These are phyloP conservation scores for Huntiella abstrusa DNA, from an alignment of 2,329 filamentous ascomycete genomes.

Conservation along the genomic window DNA sequence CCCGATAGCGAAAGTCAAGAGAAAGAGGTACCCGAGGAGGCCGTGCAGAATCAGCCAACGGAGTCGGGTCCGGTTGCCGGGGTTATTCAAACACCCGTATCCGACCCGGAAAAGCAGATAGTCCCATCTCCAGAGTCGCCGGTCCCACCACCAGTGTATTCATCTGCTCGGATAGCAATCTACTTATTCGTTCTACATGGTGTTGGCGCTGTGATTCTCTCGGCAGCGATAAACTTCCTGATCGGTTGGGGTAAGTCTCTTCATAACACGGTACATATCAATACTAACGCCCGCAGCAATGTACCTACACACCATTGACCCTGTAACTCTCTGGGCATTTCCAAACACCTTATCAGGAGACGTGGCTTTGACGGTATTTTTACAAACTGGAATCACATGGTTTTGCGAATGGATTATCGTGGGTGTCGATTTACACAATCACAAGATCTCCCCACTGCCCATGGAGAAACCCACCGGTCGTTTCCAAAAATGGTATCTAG, in stretches of 20 bases:
- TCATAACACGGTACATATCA: neutral
- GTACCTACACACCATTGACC: conserved; percentile 22
- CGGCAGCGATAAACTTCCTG: conserved; percentile 32
- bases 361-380: conserved; percentile 29
- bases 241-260: conserved; percentile 27
- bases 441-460: conserved; percentile 22
- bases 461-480: too few relatives aligned
- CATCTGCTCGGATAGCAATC: conserved; percentile 12
- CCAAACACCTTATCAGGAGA: conserved; percentile 33
- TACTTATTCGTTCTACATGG: conserved; percentile 31
- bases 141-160: too few relatives aligned
- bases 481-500: conserved; percentile 15
- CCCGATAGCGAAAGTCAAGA: too few relatives aligned
- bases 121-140: too few relatives aligned
- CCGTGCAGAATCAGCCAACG: too few relatives aligned
- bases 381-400: conserved; percentile 34
- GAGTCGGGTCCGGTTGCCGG: too few relatives aligned
- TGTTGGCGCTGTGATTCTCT: conserved; percentile 27
- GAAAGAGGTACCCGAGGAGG: too few relatives aligned
- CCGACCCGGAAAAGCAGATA: too few relatives aligned
- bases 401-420: conserved; percentile 29
- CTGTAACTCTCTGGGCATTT: conserved; percentile 28
- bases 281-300: conserved; percentile 20
- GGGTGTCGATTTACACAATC: conserved; percentile 25
- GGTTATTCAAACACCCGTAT: too few relatives aligned